phyloP scores from a whole-genome alignment of 2,329 filamentous ascomycete genomes.

The Tympanopsis confertula region DNA sequence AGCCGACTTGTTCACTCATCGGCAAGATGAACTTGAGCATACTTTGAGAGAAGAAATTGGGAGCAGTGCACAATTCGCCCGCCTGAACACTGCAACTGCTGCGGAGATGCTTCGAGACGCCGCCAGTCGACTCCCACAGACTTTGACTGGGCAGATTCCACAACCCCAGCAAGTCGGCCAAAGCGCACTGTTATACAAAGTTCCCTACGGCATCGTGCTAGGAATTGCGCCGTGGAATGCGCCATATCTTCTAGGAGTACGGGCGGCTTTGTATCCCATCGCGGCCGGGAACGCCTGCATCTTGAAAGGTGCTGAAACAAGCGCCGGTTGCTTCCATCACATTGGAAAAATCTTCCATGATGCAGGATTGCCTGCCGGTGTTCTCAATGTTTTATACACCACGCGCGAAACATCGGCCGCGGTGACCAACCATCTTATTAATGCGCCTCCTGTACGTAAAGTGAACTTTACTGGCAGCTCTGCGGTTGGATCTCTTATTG shows the following conservation, averaged over 20 bases:
- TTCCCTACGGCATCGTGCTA: conserved; percentile 12
- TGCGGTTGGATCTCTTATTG: conserved; percentile 51
- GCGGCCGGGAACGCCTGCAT: conserved; percentile 44
- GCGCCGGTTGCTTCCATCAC: conserved; percentile 43
- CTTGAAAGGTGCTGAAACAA: conserved; percentile 48
- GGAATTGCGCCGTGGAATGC: conserved; percentile 16
- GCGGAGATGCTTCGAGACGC: no score
- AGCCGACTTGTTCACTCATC: conserved; percentile 48
- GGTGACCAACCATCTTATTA: conserved; percentile 49
- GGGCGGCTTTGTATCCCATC: conserved; percentile 9
- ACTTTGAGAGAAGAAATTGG: no score
- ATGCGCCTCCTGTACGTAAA: conserved; percentile 49
- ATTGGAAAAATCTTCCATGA: conserved; percentile 44
- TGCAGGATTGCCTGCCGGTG: conserved; percentile 55
- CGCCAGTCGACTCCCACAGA: no score
- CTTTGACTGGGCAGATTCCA: not conserved
- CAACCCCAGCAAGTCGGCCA: not conserved
- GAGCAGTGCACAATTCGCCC: no score
- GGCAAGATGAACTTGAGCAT: conserved; percentile 54
- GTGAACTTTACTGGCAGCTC: conserved; percentile 64
- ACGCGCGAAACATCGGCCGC: conserved; percentile 41
- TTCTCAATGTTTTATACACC: conserved; percentile 51
- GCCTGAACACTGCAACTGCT: no score
- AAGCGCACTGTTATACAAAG: no score
- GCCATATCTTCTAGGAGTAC: conserved; percentile 9